Conservation (phyloP, 2,329 filamentous ascomycete genomes). For the Parafenestella ontariensis region DNA sequence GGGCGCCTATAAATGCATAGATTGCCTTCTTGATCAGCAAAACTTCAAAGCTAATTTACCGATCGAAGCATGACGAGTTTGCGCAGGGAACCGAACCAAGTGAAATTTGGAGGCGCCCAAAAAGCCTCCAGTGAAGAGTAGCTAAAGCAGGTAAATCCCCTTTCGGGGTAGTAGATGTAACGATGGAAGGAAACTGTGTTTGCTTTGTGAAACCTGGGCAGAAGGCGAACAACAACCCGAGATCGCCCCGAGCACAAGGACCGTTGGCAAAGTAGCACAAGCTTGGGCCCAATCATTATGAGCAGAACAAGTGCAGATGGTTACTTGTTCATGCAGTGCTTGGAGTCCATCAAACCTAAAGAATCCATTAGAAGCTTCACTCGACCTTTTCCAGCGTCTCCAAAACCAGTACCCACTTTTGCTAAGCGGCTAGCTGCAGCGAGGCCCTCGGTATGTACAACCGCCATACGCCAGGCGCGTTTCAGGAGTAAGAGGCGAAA, state of each 20-base stretch:
- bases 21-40: background rate
- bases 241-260: conserved; percentile 19
- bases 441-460: conserved; percentile 5
- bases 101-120: background rate
- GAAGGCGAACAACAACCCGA: conserved; percentile 25
- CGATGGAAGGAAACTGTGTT: conserved; percentile 38
- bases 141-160: conserved; percentile 32
- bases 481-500: conserved; percentile 33
- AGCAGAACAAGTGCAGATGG: conserved; percentile 5
- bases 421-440: conserved; percentile 10
- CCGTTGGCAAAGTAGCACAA: conserved; percentile 32
- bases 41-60: background rate
- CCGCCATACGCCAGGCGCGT: conserved; percentile 26
- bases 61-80: background rate
- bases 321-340: background rate
- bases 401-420: background rate
- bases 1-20: background rate
- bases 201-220: conserved; percentile 32
- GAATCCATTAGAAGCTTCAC: no score
- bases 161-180: conserved; percentile 46
- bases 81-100: conserved; percentile 4
- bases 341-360: background rate
- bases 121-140: conserved; percentile 3
- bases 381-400: background rate
- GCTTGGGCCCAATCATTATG: conserved; percentile 10